Percentiles rank a stretch among this genome's conserved stretches.
Evolutionary conservation across 768 basidiomycete species (phyloP).

Genomic region (Lentinula boryana): DNA sequence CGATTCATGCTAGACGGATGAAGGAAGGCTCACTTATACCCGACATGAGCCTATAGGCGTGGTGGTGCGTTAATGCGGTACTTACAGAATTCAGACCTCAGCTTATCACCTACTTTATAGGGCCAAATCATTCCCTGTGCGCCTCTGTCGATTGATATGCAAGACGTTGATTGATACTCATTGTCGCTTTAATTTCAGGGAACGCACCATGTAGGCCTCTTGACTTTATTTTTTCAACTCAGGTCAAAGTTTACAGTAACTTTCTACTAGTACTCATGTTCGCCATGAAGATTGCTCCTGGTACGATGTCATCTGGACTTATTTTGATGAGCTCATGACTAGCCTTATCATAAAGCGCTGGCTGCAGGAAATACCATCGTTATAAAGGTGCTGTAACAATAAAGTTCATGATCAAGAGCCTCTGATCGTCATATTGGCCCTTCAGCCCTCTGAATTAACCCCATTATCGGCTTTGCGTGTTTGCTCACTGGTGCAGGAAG

Average conservation of each 20-base stretch:
- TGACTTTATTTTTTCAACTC: not conserved
- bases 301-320: not conserved
- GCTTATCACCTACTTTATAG: not conserved
- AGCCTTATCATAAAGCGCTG: slow-evolving; percentile 27
- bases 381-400: slow-evolving; percentile 20
- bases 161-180: not conserved
- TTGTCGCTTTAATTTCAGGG: not conserved
- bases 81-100: not conserved
- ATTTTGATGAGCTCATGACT: too few species aligned
- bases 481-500: slow-evolving; percentile 40
- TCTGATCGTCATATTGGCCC: not conserved
- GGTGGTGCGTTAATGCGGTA: slow-evolving; percentile 21
- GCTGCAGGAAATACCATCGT: slow-evolving; percentile 57
- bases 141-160: not conserved
- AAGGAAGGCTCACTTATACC: slow-evolving; percentile 48
- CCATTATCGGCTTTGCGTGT: slow-evolving; percentile 45
- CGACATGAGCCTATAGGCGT: slow-evolving; percentile 58
- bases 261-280: slow-evolving; percentile 27
- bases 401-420: not conserved
- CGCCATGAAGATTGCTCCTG: slow-evolving; percentile 51
- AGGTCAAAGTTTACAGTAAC: not conserved
- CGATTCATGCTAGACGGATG: slow-evolving; percentile 2
- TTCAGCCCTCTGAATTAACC: slow-evolving; percentile 48
- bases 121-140: slow-evolving; percentile 5
- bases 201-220: not conserved